Conservation (phyloP, 2,329 filamentous ascomycete species). For the Aspergillus cejpii region DNA sequence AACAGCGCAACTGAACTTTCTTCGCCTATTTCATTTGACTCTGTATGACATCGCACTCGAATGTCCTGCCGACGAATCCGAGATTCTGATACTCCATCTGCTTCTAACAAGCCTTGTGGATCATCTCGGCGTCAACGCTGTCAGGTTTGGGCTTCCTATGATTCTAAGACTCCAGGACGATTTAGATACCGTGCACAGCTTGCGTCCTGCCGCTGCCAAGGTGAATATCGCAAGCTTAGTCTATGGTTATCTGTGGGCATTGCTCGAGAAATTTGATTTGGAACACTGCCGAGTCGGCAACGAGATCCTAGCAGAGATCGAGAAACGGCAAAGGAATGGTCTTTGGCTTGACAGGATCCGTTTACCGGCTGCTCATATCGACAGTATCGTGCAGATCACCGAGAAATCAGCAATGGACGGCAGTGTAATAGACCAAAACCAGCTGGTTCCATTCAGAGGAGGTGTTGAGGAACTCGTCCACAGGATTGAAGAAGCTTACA, state of each 20-base stretch:
- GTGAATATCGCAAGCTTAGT: conserved; percentile 76
- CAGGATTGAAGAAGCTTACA: conserved; percentile 65
- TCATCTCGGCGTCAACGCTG: conserved; percentile 75
- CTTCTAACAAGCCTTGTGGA: conserved; percentile 67
- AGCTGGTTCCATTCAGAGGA: conserved; percentile 62
- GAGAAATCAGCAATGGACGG: conserved; percentile 25
- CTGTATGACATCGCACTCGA: conserved; percentile 85
- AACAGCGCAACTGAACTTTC: conserved; percentile 59
- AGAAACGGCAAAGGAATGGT: conserved; percentile 62
- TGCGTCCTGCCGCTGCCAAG: conserved; percentile 54
- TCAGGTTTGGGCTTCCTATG: conserved; percentile 76
- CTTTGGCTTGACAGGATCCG: conserved; percentile 73
- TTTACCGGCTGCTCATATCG: conserved; percentile 60
- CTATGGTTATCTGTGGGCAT: conserved; percentile 79
- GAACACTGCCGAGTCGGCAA: conserved; percentile 62
- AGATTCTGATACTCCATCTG: conserved; percentile 69
- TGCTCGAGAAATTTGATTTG: conserved; percentile 71
- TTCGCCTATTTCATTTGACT: conserved; percentile 74
- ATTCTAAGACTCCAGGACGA: conserved; percentile 82
- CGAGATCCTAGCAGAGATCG: conserved; percentile 69
- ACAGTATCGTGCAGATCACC: conserved; percentile 54
- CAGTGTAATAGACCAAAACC: conserved; percentile 41
- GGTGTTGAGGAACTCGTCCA: conserved; percentile 65
- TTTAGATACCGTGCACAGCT: conserved; percentile 42
- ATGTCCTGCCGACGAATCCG: conserved; percentile 62